Conservation (phyloP, 73 alveolate species). For the Paramecium pentaurelia region DNA sequence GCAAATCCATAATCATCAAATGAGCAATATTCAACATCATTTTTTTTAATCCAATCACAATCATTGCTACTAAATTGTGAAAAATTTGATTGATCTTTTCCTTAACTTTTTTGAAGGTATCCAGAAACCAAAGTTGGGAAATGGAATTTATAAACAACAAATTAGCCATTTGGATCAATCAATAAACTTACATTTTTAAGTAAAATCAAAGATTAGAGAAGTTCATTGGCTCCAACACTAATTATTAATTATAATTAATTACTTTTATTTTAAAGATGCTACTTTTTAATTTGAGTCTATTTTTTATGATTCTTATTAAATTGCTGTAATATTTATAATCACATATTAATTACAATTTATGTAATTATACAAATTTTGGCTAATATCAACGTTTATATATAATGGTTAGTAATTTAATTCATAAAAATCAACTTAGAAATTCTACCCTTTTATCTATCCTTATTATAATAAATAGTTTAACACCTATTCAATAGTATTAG, state of each 20-base stretch:
- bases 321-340: neutral
- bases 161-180: conserved; percentile 1
- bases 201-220: neutral
- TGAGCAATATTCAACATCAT: neutral
- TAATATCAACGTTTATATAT: neutral
- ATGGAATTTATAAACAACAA: neutral
- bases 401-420: neutral
- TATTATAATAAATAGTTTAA: neutral
- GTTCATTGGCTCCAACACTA: neutral
- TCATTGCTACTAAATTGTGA: neutral
- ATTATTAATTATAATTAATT: neutral
- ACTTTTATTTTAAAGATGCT: neutral
- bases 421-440: neutral
- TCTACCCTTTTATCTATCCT: neutral
- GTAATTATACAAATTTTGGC: neutral
- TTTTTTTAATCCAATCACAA: neutral
- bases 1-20: conserved; percentile 3
- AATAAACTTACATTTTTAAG: neutral
- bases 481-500: neutral
- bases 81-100: neutral
- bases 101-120: neutral
- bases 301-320: neutral
- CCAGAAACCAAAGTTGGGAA: neutral
- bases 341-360: neutral
- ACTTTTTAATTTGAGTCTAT: neutral